Percentiles rank a stretch among this genome's conserved stretches.
phyloP scores from a whole-genome alignment of 495 filamentous ascomycete species.

The Penicillium odoratum region DNA sequence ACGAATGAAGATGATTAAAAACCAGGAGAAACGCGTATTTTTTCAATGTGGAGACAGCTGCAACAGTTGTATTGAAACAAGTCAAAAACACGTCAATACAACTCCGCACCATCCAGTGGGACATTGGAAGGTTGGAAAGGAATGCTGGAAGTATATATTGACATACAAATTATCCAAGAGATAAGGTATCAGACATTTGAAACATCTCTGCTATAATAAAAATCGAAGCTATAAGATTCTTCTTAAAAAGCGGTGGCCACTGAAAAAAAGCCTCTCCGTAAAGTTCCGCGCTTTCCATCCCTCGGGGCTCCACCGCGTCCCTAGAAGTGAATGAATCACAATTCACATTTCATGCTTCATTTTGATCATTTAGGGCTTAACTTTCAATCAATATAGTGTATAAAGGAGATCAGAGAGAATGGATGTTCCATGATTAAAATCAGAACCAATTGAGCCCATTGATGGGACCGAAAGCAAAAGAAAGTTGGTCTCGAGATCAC shows the following conservation, averaged over 20 bases:
- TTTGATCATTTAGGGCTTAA: not conserved
- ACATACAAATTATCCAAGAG: too few species aligned
- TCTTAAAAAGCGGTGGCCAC: slow-evolving; percentile 7
- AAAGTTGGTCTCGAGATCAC: not conserved
- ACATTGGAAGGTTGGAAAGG: not conserved
- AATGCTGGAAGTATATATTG: too few species aligned
- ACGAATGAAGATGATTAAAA: slow-evolving; percentile 11
- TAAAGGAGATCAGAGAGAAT: not conserved
- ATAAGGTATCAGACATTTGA: too few species aligned
- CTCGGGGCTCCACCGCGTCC: slow-evolving; percentile 24
- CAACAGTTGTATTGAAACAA: not conserved
- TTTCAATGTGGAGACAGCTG: slow-evolving; percentile 22
- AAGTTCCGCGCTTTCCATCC: slow-evolving; percentile 27
- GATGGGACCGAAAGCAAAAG: not conserved
- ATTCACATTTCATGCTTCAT: slow-evolving; percentile 6
- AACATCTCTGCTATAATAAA: too few species aligned
- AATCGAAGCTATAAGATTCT: too few species aligned
- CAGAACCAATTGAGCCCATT: slow-evolving; percentile 1
- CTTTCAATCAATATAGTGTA: not conserved
- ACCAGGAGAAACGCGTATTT: slow-evolving; percentile 15
- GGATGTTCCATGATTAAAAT: not conserved
- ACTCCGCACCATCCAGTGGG: slow-evolving; percentile 19
- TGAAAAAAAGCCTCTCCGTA: slow-evolving; percentile 22
- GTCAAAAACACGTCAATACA: slow-evolving; percentile 15
- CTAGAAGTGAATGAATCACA: slow-evolving; percentile 29